phyloP scores from a whole-genome alignment of 768 basidiomycete species.

The Xerocomus spinulosus region DNA sequence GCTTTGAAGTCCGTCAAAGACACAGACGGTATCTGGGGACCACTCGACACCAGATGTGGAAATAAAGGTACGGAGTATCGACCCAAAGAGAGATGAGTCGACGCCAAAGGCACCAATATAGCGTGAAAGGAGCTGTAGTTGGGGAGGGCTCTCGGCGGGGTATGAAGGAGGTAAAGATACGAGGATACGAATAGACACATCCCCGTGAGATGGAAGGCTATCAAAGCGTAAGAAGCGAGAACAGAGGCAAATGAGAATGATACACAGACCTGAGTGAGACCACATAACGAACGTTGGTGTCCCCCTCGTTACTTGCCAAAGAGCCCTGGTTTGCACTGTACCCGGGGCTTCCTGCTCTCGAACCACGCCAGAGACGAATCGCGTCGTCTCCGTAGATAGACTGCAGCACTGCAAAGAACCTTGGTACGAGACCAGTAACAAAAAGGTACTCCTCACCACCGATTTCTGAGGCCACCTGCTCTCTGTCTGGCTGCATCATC shows the following conservation, averaged over 20 bases:
- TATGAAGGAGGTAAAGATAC: constrained; percentile 60
- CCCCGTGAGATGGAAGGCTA: constrained; percentile 53
- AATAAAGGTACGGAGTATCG: constrained; percentile 75
- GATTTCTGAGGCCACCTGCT: constrained; percentile 45
- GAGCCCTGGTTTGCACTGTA: constrained; percentile 1
- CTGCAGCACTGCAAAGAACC: constrained; percentile 48
- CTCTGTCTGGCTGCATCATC: constrained; percentile 34
- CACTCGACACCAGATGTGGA: constrained; percentile 76
- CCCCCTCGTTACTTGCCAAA: constrained; percentile 20
- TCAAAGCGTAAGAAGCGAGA: background rate
- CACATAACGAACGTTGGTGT: constrained; percentile 61
- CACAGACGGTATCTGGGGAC: constrained; percentile 66
- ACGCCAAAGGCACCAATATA: constrained; percentile 80
- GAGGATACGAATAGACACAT: constrained; percentile 47
- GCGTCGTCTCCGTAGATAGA: constrained; percentile 76
- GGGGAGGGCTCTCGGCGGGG: constrained; percentile 65
- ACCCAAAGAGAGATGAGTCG: constrained; percentile 69
- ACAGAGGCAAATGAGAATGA: background rate
- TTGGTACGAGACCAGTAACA: no score
- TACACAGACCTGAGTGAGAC: constrained; percentile 55
- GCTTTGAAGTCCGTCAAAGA: constrained; percentile 83
- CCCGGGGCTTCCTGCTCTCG: constrained; percentile 17
- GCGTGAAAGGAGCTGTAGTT: constrained; percentile 78
- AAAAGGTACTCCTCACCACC: constrained; percentile 39
- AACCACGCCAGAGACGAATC: constrained; percentile 54